Evolutionary conservation across 78 protist genomes (phyloP).

Genomic region (Trichosphaerium sp.): DNA sequence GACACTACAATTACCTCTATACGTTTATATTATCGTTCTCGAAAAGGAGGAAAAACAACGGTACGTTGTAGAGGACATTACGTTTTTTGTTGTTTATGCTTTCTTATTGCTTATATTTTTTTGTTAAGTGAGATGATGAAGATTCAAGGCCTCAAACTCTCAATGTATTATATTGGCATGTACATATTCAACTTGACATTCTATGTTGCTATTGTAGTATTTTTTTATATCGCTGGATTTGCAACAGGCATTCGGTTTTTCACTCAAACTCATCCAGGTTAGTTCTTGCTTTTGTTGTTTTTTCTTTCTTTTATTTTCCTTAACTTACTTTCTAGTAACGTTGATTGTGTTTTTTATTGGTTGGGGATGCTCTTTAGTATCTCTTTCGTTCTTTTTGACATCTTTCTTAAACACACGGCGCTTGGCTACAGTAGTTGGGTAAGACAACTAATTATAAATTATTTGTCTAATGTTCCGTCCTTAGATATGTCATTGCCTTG

Average conservation of each 20-base stretch:
- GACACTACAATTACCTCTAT: neutral
- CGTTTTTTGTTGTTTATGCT: neutral
- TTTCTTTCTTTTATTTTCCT: no score
- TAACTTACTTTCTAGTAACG: no score
- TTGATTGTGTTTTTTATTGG: neutral
- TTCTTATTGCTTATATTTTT: neutral
- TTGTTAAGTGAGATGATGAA: neutral
- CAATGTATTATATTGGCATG: neutral
- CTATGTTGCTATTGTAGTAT: neutral
- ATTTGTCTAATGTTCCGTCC: no score
- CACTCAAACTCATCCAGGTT: neutral
- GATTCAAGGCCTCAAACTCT: neutral
- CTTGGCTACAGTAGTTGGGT: constrained; percentile 30
- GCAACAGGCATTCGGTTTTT: neutral
- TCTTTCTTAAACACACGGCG: constrained; percentile 22
- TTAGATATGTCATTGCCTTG: constrained; percentile 42
- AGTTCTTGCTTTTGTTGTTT: constrained; percentile 23
- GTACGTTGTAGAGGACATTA: neutral
- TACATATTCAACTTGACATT: neutral
- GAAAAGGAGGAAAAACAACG: neutral
- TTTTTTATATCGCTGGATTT: neutral
- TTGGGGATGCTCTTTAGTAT: constrained; percentile 37
- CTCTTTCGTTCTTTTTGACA: constrained; percentile 36
- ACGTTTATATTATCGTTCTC: neutral
- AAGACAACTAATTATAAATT: no score